Evolutionary conservation across 1,139 yeast genomes (phyloP), one percentile per base, ranked within the genome.

Genomic region (Taphrina confusa): DNA sequence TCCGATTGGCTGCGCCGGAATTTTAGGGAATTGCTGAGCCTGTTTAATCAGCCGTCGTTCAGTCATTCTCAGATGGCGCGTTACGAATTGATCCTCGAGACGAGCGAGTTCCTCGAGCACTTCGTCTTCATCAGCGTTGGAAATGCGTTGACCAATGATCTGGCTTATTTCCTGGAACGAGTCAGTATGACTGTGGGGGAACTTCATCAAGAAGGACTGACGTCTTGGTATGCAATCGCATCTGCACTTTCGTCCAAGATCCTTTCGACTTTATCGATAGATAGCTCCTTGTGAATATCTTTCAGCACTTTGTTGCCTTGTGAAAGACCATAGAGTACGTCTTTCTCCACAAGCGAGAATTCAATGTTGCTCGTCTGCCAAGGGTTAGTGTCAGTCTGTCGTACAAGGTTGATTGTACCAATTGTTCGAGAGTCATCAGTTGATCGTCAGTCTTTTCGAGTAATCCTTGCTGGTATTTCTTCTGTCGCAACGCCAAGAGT

Each of bases 231-330:
- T 39, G 84, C 77, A 20, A 84, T 77, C 61, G 92, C 95, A 39
- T 89, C 96, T 51, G 85, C 89, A 31, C 87, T 79, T 61, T 88
- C 94, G 70, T 91, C 97, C 80, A 91, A 74, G 4, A 92, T 77
- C 69, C 79, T 79, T 68, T 90, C 97, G n/a, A 90, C 86, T 68
- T 82, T 82, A 44, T 87, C 92, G 14, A 87, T 71, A 47, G 82
- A 83, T 82, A 90, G 81, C 68, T 91, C 96, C 60, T 76, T 76
- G 72, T 92, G 91, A 63, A 92, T 77, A 65, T 82, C 82, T 66
- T 80, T 83, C 66, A 92, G 78, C 6, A 89, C 88, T 62, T 78
- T 75, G 70, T 86, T 89, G 25, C 97, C 97, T 66, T 86, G 85
- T 66, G 82, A 78, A 49, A 92, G 76, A 0, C 97, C 96, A 64